Evolutionary conservation across 805 yeast genomes (phyloP).

Genomic region (Saccharomycopsis oosterbeekiorum): DNA sequence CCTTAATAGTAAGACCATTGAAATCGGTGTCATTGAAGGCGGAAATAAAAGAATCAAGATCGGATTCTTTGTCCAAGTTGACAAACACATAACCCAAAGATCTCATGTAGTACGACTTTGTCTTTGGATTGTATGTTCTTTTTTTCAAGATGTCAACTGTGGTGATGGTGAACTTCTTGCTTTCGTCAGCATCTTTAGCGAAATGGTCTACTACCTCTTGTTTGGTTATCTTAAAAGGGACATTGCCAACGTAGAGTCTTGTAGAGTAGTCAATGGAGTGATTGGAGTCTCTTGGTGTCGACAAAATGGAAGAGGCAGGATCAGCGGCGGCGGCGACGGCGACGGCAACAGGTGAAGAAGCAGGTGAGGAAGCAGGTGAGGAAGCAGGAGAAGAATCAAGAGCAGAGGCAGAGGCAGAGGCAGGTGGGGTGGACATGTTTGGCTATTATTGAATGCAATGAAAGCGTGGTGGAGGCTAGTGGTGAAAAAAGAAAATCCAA

Average conservation of each 20-base stretch:
- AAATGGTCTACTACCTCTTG: slow-evolving; percentile 44
- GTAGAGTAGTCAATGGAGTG: slow-evolving; percentile 24
- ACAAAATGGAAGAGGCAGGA: not conserved
- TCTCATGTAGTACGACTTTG: slow-evolving; percentile 1
- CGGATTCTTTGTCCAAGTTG: slow-evolving; percentile 36
- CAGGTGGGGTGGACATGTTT: not conserved
- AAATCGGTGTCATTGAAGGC: slow-evolving; percentile 33
- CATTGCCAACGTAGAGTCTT: slow-evolving; percentile 53
- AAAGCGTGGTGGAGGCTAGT: too few relatives aligned
- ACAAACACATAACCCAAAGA: slow-evolving; percentile 50
- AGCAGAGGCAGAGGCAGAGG: not conserved
- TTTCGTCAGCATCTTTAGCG: not conserved
- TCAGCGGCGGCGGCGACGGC: not conserved
- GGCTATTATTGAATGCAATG: not conserved
- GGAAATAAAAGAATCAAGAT: slow-evolving; percentile 35
- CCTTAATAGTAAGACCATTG: slow-evolving; percentile 38
- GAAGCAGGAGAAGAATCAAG: too few relatives aligned
- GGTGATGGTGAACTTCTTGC: slow-evolving; percentile 28
- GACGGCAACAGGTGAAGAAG: not conserved
- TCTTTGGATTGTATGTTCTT: slow-evolving; percentile 2
- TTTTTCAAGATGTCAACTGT: slow-evolving; percentile 45
- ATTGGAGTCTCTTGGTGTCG: not conserved
- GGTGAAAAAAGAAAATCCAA: too few relatives aligned
- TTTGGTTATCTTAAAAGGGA: slow-evolving; percentile 53
- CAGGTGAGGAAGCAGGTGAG: not conserved